Percentiles rank a stretch among this genome's conserved stretches.
These are phyloP conservation scores for Gossypium australe DNA, from an alignment of 345 rosid species.

Conservation along the genomic window DNA sequence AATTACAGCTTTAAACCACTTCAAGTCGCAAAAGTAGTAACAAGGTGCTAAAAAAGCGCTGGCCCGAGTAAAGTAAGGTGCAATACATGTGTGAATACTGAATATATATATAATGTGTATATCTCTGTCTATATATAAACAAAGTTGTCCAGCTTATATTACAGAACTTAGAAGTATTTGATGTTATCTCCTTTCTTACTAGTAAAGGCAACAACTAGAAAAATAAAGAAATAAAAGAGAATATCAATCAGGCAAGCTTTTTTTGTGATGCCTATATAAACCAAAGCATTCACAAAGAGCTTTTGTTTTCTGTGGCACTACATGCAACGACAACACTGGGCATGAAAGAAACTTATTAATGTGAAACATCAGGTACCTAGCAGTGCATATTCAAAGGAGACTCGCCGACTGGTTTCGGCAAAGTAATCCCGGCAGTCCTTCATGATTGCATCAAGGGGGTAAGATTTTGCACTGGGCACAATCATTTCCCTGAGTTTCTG, in stretches of 20 bases:
- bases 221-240: background rate
- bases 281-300: background rate
- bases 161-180: background rate
- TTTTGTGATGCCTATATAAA: background rate
- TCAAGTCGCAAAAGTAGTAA: background rate
- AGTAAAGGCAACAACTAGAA: background rate
- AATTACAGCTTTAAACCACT: background rate
- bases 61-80: background rate
- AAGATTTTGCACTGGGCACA: constrained; percentile 95
- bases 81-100: background rate
- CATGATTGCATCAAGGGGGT: constrained; percentile 88
- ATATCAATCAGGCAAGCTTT: background rate
- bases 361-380: constrained; percentile 47
- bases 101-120: background rate
- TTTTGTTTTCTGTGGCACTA: background rate
- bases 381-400: constrained; percentile 89
- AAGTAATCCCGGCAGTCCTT: constrained; percentile 87
- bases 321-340: background rate
- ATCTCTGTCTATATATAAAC: background rate
- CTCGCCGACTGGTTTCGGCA: constrained; percentile 69
- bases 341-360: background rate
- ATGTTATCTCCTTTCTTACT: background rate
- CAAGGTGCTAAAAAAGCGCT: background rate
- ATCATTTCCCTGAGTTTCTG: constrained; percentile 27
- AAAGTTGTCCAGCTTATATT: background rate